Evolutionary conservation across 2,329 filamentous ascomycete genomes (phyloP).

Genomic region (Verticillium isaacii): DNA sequence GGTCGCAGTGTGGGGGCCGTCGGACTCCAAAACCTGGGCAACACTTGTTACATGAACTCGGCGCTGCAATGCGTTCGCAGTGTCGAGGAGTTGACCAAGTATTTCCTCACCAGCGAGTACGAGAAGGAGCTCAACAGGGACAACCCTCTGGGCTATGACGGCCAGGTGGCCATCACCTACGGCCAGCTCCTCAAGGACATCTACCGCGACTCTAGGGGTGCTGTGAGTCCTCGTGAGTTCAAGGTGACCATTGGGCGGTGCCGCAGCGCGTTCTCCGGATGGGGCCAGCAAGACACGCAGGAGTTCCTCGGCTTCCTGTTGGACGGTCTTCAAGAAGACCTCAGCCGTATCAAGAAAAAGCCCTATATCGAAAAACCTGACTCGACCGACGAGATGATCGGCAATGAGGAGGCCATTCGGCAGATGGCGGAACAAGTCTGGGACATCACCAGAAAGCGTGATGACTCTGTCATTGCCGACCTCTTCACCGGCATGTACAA

Average conservation of each 20-base stretch:
- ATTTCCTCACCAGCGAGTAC: slow-evolving; percentile 75
- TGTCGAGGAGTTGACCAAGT: slow-evolving; percentile 88
- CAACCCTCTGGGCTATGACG: slow-evolving; percentile 82
- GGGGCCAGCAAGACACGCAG: slow-evolving; percentile 94
- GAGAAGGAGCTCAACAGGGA: slow-evolving; percentile 76
- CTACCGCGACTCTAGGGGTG: slow-evolving; percentile 65
- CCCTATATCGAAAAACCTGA: slow-evolving; percentile 97
- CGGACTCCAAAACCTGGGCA: slow-evolving; percentile 85
- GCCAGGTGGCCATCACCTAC: slow-evolving; percentile 83
- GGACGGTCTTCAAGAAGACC: slow-evolving; percentile 89
- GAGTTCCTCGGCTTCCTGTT: slow-evolving; percentile 94
- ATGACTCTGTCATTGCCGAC: slow-evolving; percentile 93
- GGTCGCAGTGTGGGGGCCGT: slow-evolving; percentile 71
- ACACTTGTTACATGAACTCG: slow-evolving; percentile 99
- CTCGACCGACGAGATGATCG: slow-evolving; percentile 92
- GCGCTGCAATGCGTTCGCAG: slow-evolving; percentile 91
- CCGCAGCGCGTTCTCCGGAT: slow-evolving; percentile 84
- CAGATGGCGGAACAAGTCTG: slow-evolving; percentile 85
- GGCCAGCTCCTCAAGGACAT: slow-evolving; percentile 71
- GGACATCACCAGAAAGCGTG: slow-evolving; percentile 85
- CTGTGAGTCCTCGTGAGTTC: slow-evolving; percentile 74
- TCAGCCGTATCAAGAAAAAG: slow-evolving; percentile 91
- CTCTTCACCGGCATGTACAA: slow-evolving; percentile 98
- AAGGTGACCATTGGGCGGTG: slow-evolving; percentile 77
- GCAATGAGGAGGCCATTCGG: slow-evolving; percentile 72